Evolutionary conservation across 106 monocot genomes (phyloP).

Genomic region (Platanthera guangdongensis): DNA sequence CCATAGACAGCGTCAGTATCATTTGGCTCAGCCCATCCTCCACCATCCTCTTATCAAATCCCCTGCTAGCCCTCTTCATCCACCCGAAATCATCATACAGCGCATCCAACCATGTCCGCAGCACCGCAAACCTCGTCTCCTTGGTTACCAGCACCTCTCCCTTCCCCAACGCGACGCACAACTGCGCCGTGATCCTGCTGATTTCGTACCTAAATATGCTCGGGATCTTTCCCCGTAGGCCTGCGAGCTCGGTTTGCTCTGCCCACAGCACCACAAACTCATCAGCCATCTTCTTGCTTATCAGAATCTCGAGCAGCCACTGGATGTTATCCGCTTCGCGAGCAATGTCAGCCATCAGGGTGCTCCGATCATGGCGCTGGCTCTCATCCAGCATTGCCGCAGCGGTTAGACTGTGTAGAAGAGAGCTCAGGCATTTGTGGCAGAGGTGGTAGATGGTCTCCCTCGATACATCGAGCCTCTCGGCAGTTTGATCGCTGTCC

Average conservation of each 20-base stretch:
- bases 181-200: conserved; percentile 33
- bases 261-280: conserved; percentile 43
- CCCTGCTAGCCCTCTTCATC: conserved; percentile 31
- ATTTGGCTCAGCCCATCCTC: conserved; percentile 34
- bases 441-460: conserved; percentile 36
- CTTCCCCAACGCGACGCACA: conserved; percentile 32
- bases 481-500: not conserved
- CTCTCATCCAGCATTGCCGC: conserved; percentile 17
- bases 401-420: conserved; percentile 19
- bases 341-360: conserved; percentile 24
- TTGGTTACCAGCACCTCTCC: conserved; percentile 31
- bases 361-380: conserved; percentile 6
- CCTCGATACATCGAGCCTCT: conserved; percentile 16
- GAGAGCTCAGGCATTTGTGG: conserved; percentile 24
- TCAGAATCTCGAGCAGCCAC: conserved; percentile 36
- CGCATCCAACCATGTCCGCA: conserved; percentile 35
- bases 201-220: conserved; percentile 33
- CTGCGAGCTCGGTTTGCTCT: conserved; percentile 33
- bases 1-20: conserved; percentile 40
- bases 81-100: conserved; percentile 36
- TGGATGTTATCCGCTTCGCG: conserved; percentile 23
- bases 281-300: conserved; percentile 26
- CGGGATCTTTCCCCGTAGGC: conserved; percentile 22
- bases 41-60: conserved; percentile 22
- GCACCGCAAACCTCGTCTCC: conserved; percentile 14